Conservation (phyloP, 2,329 filamentous ascomycete species). For the Phoma sp. region DNA sequence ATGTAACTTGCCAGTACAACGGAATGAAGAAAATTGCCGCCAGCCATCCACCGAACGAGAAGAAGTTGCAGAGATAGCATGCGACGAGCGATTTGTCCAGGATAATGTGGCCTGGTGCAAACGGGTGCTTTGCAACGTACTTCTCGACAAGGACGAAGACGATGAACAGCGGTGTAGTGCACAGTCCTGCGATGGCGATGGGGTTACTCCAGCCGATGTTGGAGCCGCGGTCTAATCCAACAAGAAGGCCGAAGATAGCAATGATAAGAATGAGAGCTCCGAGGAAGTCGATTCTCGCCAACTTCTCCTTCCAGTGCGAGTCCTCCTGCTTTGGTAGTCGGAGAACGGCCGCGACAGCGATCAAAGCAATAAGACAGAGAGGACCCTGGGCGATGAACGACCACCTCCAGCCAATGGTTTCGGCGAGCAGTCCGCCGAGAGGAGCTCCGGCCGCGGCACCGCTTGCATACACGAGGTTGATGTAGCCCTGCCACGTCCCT, state of each 20-base stretch:
- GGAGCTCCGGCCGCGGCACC: conserved; percentile 75
- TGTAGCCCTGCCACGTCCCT: conserved; percentile 75
- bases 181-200: conserved; percentile 65
- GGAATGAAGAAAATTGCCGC: conserved; percentile 75
- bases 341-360: conserved; percentile 69
- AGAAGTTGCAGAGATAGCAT: conserved; percentile 76
- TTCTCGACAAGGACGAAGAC: conserved; percentile 75
- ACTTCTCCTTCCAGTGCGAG: conserved; percentile 69
- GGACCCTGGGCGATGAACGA: conserved; percentile 76
- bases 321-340: conserved; percentile 66
- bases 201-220: conserved; percentile 72
- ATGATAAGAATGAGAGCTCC: conserved; percentile 71
- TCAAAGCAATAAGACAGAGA: conserved; percentile 69
- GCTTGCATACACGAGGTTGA: conserved; percentile 75
- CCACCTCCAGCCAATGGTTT: conserved; percentile 79
- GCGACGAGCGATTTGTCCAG: conserved; percentile 71
- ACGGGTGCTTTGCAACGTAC: conserved; percentile 72
- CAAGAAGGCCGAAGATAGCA: conserved; percentile 70
- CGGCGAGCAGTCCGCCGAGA: conserved; percentile 73
- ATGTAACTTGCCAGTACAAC: conserved; percentile 77
- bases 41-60: conserved; percentile 68
- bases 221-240: conserved; percentile 76
- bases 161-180: conserved; percentile 65
- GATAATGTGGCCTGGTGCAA: conserved; percentile 77
- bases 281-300: conserved; percentile 74